Evolutionary conservation across 2,329 filamentous ascomycete genomes (phyloP).

Genomic region (Colletotrichum viniferum): DNA sequence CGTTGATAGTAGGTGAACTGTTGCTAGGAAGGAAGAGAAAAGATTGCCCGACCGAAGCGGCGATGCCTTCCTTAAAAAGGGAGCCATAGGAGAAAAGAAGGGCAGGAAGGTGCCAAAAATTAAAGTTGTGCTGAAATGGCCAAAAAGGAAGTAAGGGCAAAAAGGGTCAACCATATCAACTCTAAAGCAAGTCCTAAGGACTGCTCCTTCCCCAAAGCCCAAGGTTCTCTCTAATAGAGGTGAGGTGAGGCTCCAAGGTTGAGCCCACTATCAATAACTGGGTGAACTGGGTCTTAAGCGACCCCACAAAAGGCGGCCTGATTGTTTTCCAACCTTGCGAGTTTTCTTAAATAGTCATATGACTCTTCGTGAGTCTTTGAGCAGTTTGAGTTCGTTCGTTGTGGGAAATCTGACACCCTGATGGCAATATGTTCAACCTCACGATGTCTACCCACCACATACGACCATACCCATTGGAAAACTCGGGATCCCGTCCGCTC

Average conservation of each 20-base stretch:
- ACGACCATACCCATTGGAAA: neutral
- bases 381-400: neutral
- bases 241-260: neutral
- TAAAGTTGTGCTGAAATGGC: neutral
- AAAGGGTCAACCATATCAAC: neutral
- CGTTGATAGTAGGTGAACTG: neutral
- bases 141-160: neutral
- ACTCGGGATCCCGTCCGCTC: neutral
- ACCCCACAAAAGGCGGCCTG: neutral
- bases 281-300: neutral
- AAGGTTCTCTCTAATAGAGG: neutral
- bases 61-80: neutral
- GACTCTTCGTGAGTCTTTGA: neutral
- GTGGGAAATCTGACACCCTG: neutral
- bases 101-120: neutral
- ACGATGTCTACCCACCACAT: neutral
- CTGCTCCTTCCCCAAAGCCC: neutral
- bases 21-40: neutral
- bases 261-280: neutral
- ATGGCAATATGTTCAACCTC: neutral
- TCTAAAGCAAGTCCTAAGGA: neutral
- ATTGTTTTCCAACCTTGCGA: neutral
- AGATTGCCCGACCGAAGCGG: neutral
- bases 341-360: neutral
- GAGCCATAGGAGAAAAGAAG: neutral